phyloP scores from a whole-genome alignment of 2,329 filamentous ascomycete genomes.

The Colletotrichum spaethianum region DNA sequence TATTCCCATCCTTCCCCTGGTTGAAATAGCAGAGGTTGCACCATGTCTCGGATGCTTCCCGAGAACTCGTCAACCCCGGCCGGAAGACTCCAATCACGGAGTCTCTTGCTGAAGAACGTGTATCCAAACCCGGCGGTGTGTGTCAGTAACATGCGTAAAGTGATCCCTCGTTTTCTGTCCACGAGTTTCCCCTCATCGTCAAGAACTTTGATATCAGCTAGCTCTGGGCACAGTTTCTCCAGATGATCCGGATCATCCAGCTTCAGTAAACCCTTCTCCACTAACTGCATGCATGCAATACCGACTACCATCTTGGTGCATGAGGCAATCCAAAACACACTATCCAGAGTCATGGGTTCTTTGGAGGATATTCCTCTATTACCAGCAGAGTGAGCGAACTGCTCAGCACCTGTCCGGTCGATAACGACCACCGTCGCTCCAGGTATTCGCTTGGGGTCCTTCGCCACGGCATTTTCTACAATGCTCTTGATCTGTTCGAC shows the following conservation, averaged over 20 bases:
- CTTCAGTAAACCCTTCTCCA: slow-evolving; percentile 63
- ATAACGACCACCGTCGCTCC: slow-evolving; percentile 62
- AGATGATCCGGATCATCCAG: slow-evolving; percentile 64
- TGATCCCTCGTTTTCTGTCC: slow-evolving; percentile 65
- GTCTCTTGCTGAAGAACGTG: slow-evolving; percentile 64
- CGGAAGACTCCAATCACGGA: slow-evolving; percentile 63
- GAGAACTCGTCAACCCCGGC: slow-evolving; percentile 71
- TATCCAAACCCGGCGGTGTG: slow-evolving; percentile 73
- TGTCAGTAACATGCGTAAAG: slow-evolving; percentile 69
- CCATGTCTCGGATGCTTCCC: slow-evolving; percentile 65
- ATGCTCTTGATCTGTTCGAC: slow-evolving; percentile 42
- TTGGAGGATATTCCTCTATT: slow-evolving; percentile 57
- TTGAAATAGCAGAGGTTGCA: slow-evolving; percentile 71
- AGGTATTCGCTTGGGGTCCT: slow-evolving; percentile 57
- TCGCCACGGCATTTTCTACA: slow-evolving; percentile 54
- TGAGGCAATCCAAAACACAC: slow-evolving; percentile 72
- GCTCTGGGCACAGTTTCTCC: slow-evolving; percentile 64
- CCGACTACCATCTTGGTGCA: slow-evolving; percentile 70
- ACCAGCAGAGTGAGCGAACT: slow-evolving; percentile 64
- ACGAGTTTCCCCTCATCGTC: slow-evolving; percentile 53
- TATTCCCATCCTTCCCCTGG: slow-evolving; percentile 76
- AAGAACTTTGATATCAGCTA: slow-evolving; percentile 63
- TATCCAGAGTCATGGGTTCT: slow-evolving; percentile 72
- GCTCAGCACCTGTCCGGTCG: slow-evolving; percentile 61
- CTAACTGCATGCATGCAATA: slow-evolving; percentile 70